Evolutionary conservation across 208 protist genomes (phyloP), one percentile per base, ranked within the genome.

Genomic region (Leptomonas pyrrhocoris): DNA sequence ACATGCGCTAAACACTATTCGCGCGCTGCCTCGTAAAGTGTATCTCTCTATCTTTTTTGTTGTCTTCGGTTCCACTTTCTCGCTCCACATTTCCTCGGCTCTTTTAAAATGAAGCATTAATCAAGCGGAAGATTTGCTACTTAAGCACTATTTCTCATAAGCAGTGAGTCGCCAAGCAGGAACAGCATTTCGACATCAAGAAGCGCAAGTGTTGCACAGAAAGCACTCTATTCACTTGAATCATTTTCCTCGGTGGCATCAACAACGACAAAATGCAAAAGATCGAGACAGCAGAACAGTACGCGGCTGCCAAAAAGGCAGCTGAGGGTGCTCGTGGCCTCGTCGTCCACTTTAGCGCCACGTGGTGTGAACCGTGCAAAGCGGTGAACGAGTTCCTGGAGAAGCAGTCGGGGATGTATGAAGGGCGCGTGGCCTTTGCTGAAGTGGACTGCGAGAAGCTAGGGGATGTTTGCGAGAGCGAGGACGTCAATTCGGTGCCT

Each of bases 331-430:
- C 62, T 21, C 71, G 83, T 9, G 89, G 89, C 43, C 66, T 97
- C 25, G 85, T 97, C 5, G 86, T 94, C 15, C 92, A 97, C 77
- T 96, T 97, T 70, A 91, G 84, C 64, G 92, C 94, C 42, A 51
- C 57, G 30, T 98, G 94, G 94, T 98, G 95, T 71, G 90, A 93
- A 55, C 92, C 95, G 3, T 96, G 90, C 73, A 80, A 83, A 30
- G 74, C 68, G 7, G 88, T 98, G 16, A 88, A 85, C 49, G 80
- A 49, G 30, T 63, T 83, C 30, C 65, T 97, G 25, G 59, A 66
- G 25, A 73, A 71, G 45, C 64, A 84, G 38, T 61, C 72, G 23
- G 57, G 60, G 23, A 49, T 46, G 46, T 93, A 91, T 67, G 68
- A 80, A 18, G 81, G 68, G 25, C 76, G 61, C 0, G 72, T 97